Evolutionary conservation across 2,329 filamentous ascomycete genomes (phyloP), one percentile per base, ranked within the genome.

Genomic region (Penicillium frequentans): DNA sequence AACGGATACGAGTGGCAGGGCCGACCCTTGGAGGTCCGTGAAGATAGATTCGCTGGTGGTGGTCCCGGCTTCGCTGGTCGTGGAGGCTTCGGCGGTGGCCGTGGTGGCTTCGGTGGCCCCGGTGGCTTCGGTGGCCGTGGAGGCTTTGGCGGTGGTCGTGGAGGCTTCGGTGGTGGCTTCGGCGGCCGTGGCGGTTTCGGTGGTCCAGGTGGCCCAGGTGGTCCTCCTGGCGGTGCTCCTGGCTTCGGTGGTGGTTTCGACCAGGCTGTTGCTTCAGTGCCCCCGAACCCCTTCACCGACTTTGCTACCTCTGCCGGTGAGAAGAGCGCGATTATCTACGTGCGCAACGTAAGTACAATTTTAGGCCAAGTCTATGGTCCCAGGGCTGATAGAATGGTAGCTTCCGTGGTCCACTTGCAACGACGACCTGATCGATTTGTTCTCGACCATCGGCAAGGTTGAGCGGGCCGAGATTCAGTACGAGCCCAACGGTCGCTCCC

Each of bases 1-100:
- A 97, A 98, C 73, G 95, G 95, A 57, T 98, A 96, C 73, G 95
- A 99, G 63, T 99, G 95, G 95, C 93, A 98, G 75, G 95, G 95
- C 11, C 90, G 95, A 57, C 81, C 88, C 52, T 86, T 99, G 50
- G 95, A 99, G 75, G 95, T 99, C 62, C 92, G 95, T 61, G 93
- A 98, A 77, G 95, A 99, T 72, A 90, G 95, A 56, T 99, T 93
- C 73, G 95, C 95, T 58, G 87, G 86, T 58, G 76, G 81, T 58
- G 84, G 86, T 39, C 85, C 84, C 45, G 81, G 83, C 39, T 84
- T 82, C 59, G 84, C 85, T 45, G 85, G 84, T 43, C 67, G 70
- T 44, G 61, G 61, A 9, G 67, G 70, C 23, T 67, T 60, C 47
- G 84, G 81, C 56, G 83, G 83, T 47, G 70, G 76, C 24, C 51